Conservation (phyloP, 2,329 filamentous ascomycete species). For the Penicillium sp. region DNA sequence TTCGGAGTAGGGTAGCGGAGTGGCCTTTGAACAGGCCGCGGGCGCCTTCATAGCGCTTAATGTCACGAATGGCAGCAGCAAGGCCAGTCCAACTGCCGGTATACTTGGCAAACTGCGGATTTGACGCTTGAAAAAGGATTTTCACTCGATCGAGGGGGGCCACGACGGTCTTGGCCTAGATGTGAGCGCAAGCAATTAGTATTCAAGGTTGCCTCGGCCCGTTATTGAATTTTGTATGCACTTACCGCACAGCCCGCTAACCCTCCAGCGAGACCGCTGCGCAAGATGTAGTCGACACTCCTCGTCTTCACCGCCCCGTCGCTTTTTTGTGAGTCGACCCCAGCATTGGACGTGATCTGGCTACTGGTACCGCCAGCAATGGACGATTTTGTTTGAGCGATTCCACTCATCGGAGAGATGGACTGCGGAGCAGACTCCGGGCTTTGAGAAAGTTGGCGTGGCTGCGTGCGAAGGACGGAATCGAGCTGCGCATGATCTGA, state of each 20-base stretch:
- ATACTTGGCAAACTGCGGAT: conserved; percentile 92
- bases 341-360: conserved; percentile 20
- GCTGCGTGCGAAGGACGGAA: conserved; percentile 16
- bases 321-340: conserved; percentile 23
- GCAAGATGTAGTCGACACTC: conserved; percentile 80
- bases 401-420: conserved; percentile 38
- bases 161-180: conserved; percentile 89
- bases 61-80: conserved; percentile 78
- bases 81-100: conserved; percentile 86
- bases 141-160: conserved; percentile 97
- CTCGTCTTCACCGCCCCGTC: conserved; percentile 48
- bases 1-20: conserved; percentile 87
- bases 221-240: conserved; percentile 2
- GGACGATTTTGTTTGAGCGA: conserved; percentile 31
- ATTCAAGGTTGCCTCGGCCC: neutral
- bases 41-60: conserved; percentile 73
- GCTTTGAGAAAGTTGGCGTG: conserved; percentile 16
- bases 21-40: conserved; percentile 88
- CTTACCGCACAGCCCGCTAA: conserved; percentile 88
- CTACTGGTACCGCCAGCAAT: conserved; percentile 25
- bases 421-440: conserved; percentile 26
- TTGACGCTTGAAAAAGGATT: conserved; percentile 95
- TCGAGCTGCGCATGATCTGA: conserved; percentile 37
- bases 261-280: conserved; percentile 84
- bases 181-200: conserved; percentile 13